These are phyloP conservation scores for Camellia oleifera DNA, from an alignment of 179 eudicot species.

Conservation along the genomic window DNA sequence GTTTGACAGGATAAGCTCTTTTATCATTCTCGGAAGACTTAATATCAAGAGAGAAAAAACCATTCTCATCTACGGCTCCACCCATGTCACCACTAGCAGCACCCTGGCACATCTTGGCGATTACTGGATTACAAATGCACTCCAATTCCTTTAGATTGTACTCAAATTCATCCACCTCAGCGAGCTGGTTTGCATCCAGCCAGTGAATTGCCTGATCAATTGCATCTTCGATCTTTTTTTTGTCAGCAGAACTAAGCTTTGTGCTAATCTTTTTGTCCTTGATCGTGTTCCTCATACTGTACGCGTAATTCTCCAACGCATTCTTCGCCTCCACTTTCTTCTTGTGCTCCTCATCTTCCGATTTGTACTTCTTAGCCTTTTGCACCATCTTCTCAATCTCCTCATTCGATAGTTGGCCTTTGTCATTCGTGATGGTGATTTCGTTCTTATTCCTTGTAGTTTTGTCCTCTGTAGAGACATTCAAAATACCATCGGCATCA, in stretches of 20 bases:
- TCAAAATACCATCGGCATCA: slow-evolving; percentile 61
- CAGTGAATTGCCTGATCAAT: slow-evolving; percentile 46
- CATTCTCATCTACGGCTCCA: slow-evolving; percentile 35
- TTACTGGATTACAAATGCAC: slow-evolving; percentile 49
- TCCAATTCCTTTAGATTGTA: slow-evolving; percentile 61
- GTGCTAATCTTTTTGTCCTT: slow-evolving; percentile 51
- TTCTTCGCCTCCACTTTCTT: slow-evolving; percentile 63
- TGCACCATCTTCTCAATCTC: slow-evolving; percentile 72
- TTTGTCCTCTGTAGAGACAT: slow-evolving; percentile 60
- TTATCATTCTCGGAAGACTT: not conserved
- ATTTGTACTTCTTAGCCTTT: slow-evolving; percentile 63
- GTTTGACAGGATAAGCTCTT: no score
- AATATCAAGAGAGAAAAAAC: slow-evolving; percentile 18
- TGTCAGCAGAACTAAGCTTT: slow-evolving; percentile 38
- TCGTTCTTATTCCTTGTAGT: slow-evolving; percentile 59
- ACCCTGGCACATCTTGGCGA: slow-evolving; percentile 50
- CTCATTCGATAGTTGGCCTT: slow-evolving; percentile 56
- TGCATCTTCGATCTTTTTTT: slow-evolving; percentile 62
- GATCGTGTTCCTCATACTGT: slow-evolving; percentile 59
- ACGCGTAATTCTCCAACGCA: slow-evolving; percentile 52
- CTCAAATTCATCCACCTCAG: slow-evolving; percentile 54
- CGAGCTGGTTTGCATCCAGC: slow-evolving; percentile 65
- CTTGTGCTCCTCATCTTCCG: slow-evolving; percentile 62
- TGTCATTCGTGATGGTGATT: slow-evolving; percentile 63
- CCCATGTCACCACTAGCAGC: slow-evolving; percentile 31